Evolutionary conservation across 1,284 basidiomycete genomes (phyloP).

Genomic region (Coniferiporia weirii): DNA sequence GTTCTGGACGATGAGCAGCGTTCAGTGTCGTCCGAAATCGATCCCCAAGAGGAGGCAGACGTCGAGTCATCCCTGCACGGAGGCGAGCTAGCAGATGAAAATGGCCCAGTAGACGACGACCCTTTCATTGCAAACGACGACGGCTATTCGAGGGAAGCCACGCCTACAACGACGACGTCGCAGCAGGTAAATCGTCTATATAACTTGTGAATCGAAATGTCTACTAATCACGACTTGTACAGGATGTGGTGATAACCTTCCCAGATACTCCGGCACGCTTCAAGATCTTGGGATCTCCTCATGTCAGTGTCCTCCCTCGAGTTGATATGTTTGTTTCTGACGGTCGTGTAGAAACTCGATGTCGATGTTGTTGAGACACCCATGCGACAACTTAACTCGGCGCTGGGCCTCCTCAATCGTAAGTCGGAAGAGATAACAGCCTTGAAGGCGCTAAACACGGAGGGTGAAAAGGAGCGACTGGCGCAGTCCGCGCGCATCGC

Average conservation of each 20-base stretch:
- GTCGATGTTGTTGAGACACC: conserved; percentile 24
- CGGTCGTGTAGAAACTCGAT: conserved; percentile 7
- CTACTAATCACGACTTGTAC: background rate
- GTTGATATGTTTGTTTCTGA: background rate
- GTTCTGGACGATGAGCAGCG: background rate
- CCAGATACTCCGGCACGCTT: conserved; percentile 9
- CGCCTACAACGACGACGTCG: conserved; percentile 11
- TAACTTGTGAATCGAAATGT: background rate
- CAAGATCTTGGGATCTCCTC: conserved; percentile 12
- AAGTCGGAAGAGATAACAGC: conserved; percentile 36
- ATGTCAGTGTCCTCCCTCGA: background rate
- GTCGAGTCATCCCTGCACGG: conserved; percentile 6
- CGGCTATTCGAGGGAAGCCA: background rate
- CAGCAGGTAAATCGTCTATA: conserved; percentile 3
- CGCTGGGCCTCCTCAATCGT: conserved; percentile 30
- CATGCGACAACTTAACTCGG: conserved; percentile 27
- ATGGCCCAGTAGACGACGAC: background rate
- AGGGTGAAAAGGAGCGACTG: conserved; percentile 9
- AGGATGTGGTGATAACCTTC: conserved; percentile 6
- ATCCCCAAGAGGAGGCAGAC: background rate
- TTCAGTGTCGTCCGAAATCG: background rate
- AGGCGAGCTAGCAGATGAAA: background rate
- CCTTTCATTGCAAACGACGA: conserved; percentile 1
- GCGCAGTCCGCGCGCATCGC: conserved; percentile 7
- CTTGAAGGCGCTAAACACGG: conserved; percentile 19